A percentile compares a stretch with the other conserved stretches of the same genome.
phyloP scores from a whole-genome alignment of 257 asterid species.

The Cynanchum wilfordii region DNA sequence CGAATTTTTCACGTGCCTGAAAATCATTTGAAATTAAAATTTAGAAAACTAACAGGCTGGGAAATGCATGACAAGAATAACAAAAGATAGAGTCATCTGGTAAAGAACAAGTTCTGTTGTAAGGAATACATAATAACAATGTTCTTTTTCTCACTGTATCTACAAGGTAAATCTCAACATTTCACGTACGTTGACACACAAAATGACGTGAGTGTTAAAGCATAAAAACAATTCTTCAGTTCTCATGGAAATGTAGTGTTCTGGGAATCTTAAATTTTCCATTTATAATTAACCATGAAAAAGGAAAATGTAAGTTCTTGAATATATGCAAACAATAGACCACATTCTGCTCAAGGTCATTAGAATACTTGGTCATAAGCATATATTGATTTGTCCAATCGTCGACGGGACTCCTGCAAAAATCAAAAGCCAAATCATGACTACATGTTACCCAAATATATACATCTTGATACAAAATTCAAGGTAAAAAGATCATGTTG shows the following conservation, averaged over 20 bases:
- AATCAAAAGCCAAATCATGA: constrained; percentile 22
- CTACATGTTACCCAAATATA: constrained; percentile 20
- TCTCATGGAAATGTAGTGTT: background rate
- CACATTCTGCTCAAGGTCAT: constrained; percentile 10
- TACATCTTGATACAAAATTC: background rate
- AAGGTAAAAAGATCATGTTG: background rate
- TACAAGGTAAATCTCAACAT: background rate
- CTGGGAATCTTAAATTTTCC: background rate
- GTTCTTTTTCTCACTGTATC: background rate
- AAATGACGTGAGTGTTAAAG: background rate
- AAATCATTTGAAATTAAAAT: constrained; percentile 11
- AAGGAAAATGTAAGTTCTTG: background rate
- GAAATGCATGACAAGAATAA: background rate
- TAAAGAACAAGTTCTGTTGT: background rate
- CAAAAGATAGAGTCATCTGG: background rate
- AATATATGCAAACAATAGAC: background rate
- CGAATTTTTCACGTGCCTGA: constrained; percentile 85
- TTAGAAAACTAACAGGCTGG: constrained; percentile 14
- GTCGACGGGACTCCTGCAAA: constrained; percentile 88
- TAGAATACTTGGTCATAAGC: constrained; percentile 78
- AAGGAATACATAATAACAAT: background rate
- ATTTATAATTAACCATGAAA: background rate
- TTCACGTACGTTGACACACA: background rate
- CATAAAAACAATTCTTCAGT: background rate
- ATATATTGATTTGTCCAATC: constrained; percentile 76